phyloP scores from a whole-genome alignment of 1,284 basidiomycete species.

The Volvariella surrecta region DNA sequence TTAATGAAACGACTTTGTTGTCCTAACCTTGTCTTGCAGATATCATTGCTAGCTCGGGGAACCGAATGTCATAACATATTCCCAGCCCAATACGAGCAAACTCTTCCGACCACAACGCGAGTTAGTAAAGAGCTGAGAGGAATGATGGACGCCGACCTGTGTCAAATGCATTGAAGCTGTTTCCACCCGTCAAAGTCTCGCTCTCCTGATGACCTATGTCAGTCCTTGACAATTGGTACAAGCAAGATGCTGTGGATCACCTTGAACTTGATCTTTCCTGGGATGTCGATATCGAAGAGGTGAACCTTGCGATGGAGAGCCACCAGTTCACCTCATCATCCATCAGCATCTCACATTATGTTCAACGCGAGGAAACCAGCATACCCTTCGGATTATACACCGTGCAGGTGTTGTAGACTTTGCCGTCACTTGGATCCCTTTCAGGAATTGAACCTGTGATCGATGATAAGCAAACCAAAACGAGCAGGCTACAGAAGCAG shows the following conservation, averaged over 20 bases:
- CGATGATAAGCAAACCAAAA: background rate
- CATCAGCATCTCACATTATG: background rate
- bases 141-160: conserved; percentile 75
- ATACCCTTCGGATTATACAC: conserved; percentile 83
- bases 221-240: background rate
- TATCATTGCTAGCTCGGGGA: conserved; percentile 93
- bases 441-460: conserved; percentile 83
- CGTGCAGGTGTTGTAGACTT: conserved; percentile 89
- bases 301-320: conserved; percentile 92
- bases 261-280: conserved; percentile 95
- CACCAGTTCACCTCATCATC: conserved; percentile 65
- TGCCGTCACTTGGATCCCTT: conserved; percentile 50
- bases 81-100: conserved; percentile 88
- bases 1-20: background rate
- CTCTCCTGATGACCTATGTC: conserved; percentile 61
- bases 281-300: conserved; percentile 97
- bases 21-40: conserved; percentile 74
- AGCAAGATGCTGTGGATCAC: conserved; percentile 28
- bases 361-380: conserved; percentile 8
- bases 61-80: conserved; percentile 90
- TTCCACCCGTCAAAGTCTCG: conserved; percentile 83
- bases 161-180: conserved; percentile 75
- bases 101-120: no score
- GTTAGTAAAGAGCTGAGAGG: no score
- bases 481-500: background rate